A percentile compares a stretch with the other conserved stretches of the same genome.
Evolutionary conservation across 345 rosid genomes (phyloP).

Genomic region (Arabis alpina): DNA sequence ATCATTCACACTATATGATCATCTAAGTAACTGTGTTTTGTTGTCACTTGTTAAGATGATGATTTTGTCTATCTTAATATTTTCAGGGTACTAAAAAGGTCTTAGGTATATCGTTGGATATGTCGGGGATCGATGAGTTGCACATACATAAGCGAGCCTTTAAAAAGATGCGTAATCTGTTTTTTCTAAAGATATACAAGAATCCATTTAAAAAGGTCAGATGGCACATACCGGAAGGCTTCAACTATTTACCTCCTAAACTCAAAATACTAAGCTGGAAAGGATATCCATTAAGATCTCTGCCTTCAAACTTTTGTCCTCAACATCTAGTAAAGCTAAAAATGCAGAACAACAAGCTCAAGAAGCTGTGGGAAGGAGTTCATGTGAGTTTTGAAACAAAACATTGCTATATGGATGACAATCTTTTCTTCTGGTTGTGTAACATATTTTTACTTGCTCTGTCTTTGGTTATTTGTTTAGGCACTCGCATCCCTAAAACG

Average conservation of each 20-base stretch:
- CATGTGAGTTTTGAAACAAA: conserved; percentile 16
- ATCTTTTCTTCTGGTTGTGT: too few relatives aligned
- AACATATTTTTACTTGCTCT: too few relatives aligned
- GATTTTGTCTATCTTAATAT: not conserved
- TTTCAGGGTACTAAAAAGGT: conserved; percentile 30
- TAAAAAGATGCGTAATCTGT: conserved; percentile 29
- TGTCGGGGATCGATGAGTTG: not conserved
- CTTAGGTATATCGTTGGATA: conserved; percentile 26
- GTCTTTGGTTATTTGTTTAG: too few relatives aligned
- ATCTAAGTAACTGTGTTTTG: too few relatives aligned
- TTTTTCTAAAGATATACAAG: conserved; percentile 15
- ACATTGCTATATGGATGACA: too few relatives aligned
- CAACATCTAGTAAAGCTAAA: conserved; percentile 23
- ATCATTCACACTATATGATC: too few relatives aligned
- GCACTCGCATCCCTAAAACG: too few relatives aligned
- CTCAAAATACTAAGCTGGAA: conserved; percentile 15
- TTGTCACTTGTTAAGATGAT: too few relatives aligned
- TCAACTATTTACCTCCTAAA: conserved; percentile 8
- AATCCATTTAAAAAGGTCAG: not conserved
- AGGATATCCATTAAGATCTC: conserved; percentile 11
- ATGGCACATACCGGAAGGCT: not conserved
- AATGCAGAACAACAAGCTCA: not conserved
- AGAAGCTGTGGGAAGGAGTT: conserved; percentile 28
- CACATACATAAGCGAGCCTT: conserved; percentile 7
- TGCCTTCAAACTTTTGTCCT: conserved; percentile 22